Evolutionary conservation across 768 basidiomycete species (phyloP), one percentile per base, ranked within the genome.

Genomic region (Nidularia pulvinata): DNA sequence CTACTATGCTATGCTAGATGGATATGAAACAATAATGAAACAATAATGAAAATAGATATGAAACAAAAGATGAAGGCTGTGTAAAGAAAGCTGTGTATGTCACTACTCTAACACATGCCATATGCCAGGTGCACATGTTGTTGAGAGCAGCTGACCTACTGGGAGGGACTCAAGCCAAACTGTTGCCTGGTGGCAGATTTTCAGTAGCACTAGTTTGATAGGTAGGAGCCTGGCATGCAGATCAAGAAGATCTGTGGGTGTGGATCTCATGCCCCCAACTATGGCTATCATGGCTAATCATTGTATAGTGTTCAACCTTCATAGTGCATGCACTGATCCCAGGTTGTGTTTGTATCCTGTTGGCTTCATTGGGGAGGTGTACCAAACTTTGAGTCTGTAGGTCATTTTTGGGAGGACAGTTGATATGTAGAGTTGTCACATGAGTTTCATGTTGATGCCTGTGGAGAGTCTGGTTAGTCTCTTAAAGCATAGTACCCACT

Each of bases 311-410:
- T 25, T 34, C 10, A 65, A 39, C 22, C 56, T 37, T 2, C 37
- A 30, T 25, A 53, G 14, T 10, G 45, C 34, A 14, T 37, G 16
- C 2, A 55, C 46, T 5, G 49, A 58, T 7, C 60, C 56, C 45
- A 5, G 42, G 11, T 6, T 45, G 50, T 14, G 19, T 2, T 52
- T 49, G 7, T 30, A 32, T 1, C 45, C 43, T 16, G 32, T 47
- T 3, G 35, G n/a, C 19, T 37, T 47, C 3, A 32, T 16, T 25
- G 51, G 53, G 1, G 65, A 62, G 1, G 51, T 58, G 51, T 59
- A 66, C 62, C 62, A 67, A 0, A 66, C 47, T 13, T 66, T 62
- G 4, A 55, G 56, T 6, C 52, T 53, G 22, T 66, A 65, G 0
- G 55, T 54, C 42, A 64, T 55, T 25, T 61, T 60, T 0, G 61